A percentile compares a stretch with the other conserved stretches of the same genome.
phyloP scores from a whole-genome alignment of 192 early-diverging fungal species.

The Coemansia sp. region DNA sequence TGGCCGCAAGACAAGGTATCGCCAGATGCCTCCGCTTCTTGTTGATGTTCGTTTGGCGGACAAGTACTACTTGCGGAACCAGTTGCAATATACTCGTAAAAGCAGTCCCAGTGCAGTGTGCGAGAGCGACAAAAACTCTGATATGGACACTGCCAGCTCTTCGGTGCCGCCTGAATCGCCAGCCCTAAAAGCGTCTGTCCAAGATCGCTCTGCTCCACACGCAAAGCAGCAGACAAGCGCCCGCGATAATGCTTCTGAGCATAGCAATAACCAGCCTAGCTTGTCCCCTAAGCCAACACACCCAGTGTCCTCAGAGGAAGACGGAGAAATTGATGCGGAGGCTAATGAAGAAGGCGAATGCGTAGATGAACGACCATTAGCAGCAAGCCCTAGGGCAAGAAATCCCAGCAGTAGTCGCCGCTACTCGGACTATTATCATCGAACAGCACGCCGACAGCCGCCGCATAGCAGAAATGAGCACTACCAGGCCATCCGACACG shows the following conservation, averaged over 20 bases:
- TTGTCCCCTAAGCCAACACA: neutral
- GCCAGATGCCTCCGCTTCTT: slow-evolving; percentile 32
- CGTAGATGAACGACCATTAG: neutral
- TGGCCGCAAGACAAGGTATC: slow-evolving; percentile 28
- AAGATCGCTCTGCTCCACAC: neutral
- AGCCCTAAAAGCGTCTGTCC: neutral
- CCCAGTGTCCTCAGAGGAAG: slow-evolving; percentile 23
- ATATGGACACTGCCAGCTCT: slow-evolving; percentile 47
- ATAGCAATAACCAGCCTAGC: neutral
- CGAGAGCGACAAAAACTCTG: slow-evolving; percentile 17
- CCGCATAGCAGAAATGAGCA: slow-evolving; percentile 1
- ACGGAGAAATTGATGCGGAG: slow-evolving; percentile 42
- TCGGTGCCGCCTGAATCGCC: neutral
- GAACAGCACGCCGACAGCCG: neutral
- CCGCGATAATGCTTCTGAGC: neutral
- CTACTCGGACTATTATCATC: neutral
- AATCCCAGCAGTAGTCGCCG: neutral
- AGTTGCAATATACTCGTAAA: neutral
- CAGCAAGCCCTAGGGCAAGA: neutral
- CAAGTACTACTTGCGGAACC: slow-evolving; percentile 4
- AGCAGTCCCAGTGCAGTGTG: neutral
- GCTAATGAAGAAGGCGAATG: slow-evolving; percentile 37
- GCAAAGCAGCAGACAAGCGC: neutral
- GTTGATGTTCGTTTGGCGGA: neutral
- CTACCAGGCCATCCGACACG: neutral